These are phyloP conservation scores for Paecilomyces dactylethromorphus DNA, from an alignment of 2,329 filamentous ascomycete species.

Conservation along the genomic window DNA sequence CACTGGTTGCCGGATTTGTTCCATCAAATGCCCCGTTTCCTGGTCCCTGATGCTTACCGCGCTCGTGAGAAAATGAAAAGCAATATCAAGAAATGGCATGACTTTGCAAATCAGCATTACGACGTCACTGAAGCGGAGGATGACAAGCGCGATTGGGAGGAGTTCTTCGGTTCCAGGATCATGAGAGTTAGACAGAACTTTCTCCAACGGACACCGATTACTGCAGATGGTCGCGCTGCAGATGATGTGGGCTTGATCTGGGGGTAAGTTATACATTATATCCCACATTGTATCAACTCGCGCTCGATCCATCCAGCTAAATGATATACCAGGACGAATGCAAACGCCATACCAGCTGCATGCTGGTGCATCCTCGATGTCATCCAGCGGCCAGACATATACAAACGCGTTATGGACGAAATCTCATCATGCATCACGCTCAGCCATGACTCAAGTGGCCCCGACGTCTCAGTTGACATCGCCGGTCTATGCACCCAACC, in stretches of 20 bases:
- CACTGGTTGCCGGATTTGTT: neutral
- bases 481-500: slow-evolving; percentile 31
- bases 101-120: slow-evolving; percentile 1
- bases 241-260: slow-evolving; percentile 29
- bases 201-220: slow-evolving; percentile 9
- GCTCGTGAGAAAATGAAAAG: neutral
- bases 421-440: slow-evolving; percentile 32
- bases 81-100: slow-evolving; percentile 6
- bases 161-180: slow-evolving; percentile 11
- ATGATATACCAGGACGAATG: slow-evolving; percentile 19
- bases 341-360: slow-evolving; percentile 32
- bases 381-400: slow-evolving; percentile 31
- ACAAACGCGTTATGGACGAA: slow-evolving; percentile 34
- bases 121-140: slow-evolving; percentile 3
- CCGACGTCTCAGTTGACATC: slow-evolving; percentile 30
- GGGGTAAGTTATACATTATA: slow-evolving; percentile 8
- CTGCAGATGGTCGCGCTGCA: slow-evolving; percentile 13
- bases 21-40: neutral
- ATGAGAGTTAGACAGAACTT: slow-evolving; percentile 12
- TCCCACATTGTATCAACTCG: too few relatives aligned
- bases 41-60: neutral
- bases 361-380: slow-evolving; percentile 40
- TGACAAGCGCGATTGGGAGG: slow-evolving; percentile 10
- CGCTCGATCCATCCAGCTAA: too few relatives aligned
- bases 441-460: neutral